These are phyloP conservation scores for Glomus cerebriforme DNA, from an alignment of 192 early-diverging fungal genomes.

Conservation along the genomic window DNA sequence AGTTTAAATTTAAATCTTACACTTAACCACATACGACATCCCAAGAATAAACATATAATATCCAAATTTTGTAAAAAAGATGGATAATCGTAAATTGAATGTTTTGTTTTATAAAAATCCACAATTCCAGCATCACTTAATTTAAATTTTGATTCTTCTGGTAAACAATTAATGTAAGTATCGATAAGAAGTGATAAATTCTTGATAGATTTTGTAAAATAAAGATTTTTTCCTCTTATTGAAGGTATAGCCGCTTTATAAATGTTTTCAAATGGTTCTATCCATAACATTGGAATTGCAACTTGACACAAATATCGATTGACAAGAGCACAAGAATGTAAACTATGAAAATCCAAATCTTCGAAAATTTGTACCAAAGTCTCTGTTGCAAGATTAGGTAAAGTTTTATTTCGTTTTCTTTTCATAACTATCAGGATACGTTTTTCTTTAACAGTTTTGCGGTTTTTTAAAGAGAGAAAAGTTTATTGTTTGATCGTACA, in stretches of 20 bases:
- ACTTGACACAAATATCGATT: background rate
- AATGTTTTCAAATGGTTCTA: background rate
- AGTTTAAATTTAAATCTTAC: background rate
- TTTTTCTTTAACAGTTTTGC: no score
- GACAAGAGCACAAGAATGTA: background rate
- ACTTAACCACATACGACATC: background rate
- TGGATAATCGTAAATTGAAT: background rate
- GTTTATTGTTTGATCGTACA: no score
- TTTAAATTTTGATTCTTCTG: background rate
- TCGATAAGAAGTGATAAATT: background rate
- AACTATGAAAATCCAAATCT: background rate
- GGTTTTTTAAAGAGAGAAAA: no score
- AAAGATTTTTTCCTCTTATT: background rate
- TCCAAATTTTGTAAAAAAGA: background rate
- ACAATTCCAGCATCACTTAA: background rate
- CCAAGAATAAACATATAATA: background rate
- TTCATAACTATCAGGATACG: no score
- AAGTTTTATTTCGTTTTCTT: background rate
- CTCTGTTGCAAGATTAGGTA: background rate
- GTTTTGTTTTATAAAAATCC: background rate
- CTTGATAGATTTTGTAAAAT: background rate
- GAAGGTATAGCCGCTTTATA: background rate
- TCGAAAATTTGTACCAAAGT: background rate
- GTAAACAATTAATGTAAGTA: background rate
- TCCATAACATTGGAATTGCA: background rate